phyloP scores from a whole-genome alignment of 805 yeast species.

The Candida orba region DNA sequence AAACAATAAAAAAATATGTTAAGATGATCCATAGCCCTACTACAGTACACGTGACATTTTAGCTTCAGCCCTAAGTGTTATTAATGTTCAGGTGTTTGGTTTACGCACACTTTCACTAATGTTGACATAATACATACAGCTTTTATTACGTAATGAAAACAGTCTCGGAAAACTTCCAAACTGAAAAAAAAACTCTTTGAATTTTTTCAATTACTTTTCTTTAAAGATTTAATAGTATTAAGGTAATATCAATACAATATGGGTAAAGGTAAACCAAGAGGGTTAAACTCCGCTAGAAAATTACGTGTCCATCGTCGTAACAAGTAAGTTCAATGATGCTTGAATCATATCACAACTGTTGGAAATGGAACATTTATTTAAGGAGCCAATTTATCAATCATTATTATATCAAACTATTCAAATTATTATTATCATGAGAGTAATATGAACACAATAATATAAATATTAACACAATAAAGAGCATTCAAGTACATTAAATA shows the following conservation, averaged over 20 bases:
- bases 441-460: no score
- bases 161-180: not conserved
- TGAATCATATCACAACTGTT: not conserved
- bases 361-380: not conserved
- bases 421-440: no score
- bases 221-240: slow-evolving; percentile 3
- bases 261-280: slow-evolving; percentile 99
- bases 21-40: no score
- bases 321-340: slow-evolving; percentile 44
- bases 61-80: not conserved
- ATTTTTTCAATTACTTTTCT: slow-evolving; percentile 5
- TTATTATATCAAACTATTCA: no score
- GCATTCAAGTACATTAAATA: no score
- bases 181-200: slow-evolving; percentile 7
- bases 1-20: not conserved
- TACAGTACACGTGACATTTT: not conserved
- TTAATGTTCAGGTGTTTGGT: not conserved
- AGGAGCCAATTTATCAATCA: no score
- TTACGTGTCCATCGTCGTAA: slow-evolving; percentile 99
- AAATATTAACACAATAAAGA: no score
- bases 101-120: not conserved
- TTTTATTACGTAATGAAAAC: not conserved
- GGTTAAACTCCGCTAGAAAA: slow-evolving; percentile 99
- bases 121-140: not conserved
- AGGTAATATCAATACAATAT: slow-evolving; percentile 40